These are phyloP conservation scores for Suhomyces anneliseae DNA, from an alignment of 1,139 yeast genomes.

Conservation along the genomic window DNA sequence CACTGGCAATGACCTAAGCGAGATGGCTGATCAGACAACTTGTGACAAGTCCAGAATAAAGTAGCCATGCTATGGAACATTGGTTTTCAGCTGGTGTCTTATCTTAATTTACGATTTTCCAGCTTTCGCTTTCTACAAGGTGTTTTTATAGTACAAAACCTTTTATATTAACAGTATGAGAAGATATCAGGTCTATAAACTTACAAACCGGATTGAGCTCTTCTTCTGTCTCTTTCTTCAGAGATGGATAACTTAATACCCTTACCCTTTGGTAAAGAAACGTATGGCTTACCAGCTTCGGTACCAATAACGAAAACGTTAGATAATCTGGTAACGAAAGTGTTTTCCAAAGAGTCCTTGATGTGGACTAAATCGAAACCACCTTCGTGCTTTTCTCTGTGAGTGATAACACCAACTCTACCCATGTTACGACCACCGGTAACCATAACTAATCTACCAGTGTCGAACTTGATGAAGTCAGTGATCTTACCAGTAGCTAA, in stretches of 20 bases:
- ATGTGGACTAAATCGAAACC: slow-evolving; percentile 99
- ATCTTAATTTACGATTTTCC: slow-evolving; percentile 72
- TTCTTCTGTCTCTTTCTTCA: slow-evolving; percentile 99
- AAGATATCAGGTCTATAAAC: slow-evolving; percentile 69
- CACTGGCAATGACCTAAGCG: background rate
- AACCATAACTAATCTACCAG: slow-evolving; percentile 94
- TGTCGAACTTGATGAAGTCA: slow-evolving; percentile 89
- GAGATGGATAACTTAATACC: slow-evolving; percentile 97
- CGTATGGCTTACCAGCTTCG: slow-evolving; percentile 95
- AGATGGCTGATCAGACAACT: no score
- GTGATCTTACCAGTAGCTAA: slow-evolving; percentile 93
- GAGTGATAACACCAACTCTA: slow-evolving; percentile 96
- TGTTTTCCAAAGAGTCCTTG: slow-evolving; percentile 95
- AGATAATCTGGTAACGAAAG: slow-evolving; percentile 95
- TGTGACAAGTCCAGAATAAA: no score
- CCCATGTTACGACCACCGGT: slow-evolving; percentile 99
- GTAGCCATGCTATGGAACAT: no score
- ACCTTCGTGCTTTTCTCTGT: slow-evolving; percentile 99
- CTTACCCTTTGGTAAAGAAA: slow-evolving; percentile 99
- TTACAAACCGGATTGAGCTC: slow-evolving; percentile 65
- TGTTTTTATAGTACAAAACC: slow-evolving; percentile 87
- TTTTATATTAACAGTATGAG: slow-evolving; percentile 97
- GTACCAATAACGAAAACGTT: slow-evolving; percentile 95
- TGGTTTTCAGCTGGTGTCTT: no score
- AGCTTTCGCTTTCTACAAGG: background rate